Conservation (phyloP, 805 yeast genomes). For the Starmerella cellae region DNA sequence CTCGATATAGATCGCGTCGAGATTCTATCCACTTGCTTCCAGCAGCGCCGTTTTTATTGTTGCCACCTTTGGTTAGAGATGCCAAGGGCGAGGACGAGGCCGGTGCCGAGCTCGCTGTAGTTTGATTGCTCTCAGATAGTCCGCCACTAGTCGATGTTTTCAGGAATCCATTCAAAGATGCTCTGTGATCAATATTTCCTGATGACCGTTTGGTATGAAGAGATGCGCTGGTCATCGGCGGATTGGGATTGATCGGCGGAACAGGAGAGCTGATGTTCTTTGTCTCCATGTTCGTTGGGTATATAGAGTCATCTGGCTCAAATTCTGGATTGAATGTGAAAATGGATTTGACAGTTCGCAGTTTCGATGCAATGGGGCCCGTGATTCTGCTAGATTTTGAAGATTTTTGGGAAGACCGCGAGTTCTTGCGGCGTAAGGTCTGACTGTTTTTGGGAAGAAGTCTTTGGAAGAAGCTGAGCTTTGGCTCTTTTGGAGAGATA, state of each 20-base stretch:
- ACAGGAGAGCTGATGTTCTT: not conserved
- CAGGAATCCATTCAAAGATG: not conserved
- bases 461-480: slow-evolving; percentile 13
- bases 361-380: slow-evolving; percentile 2
- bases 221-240: not conserved
- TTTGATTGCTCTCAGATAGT: not conserved
- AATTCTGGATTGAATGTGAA: slow-evolving; percentile 10
- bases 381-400: slow-evolving; percentile 4
- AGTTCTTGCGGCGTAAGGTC: slow-evolving; percentile 8
- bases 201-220: no score
- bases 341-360: slow-evolving; percentile 13
- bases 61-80: not conserved
- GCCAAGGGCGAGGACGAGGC: not conserved
- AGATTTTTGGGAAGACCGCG: slow-evolving; percentile 6
- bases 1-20: slow-evolving; percentile 53
- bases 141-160: not conserved
- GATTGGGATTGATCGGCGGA: not conserved
- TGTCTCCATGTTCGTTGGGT: slow-evolving; percentile 11
- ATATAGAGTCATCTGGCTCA: slow-evolving; percentile 12
- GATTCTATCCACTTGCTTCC: slow-evolving; percentile 37
- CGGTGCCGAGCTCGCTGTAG: not conserved
- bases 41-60: not conserved
- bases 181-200: no score
- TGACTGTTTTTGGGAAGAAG: slow-evolving; percentile 18
- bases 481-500: not conserved